Base-by-base conservation (phyloP, 495 filamentous ascomycete genomes). In the Hyaloscypha variabilis region DNA sequence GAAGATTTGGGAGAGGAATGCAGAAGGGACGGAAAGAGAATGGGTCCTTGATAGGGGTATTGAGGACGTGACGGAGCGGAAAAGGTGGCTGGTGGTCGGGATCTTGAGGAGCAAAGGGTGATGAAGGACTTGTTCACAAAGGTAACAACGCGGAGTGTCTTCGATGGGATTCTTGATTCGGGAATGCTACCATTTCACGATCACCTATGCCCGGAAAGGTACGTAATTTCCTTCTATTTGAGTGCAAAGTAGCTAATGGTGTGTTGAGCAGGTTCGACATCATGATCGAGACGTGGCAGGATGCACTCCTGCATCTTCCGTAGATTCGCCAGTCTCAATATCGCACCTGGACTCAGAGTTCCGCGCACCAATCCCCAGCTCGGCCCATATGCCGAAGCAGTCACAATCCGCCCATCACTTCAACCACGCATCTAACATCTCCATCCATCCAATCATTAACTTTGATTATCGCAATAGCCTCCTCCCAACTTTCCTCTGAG, bases 51-150 rank as follows among this genome's bases (percentile, higher is more conserved):
- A 91, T 73, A 78, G 87, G 23, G 85, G 82, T 1, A 65, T 65
- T 6, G 94, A 96, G 75, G 86, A 91, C 58, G 75, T 83, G 1
- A 83, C 81, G 34, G 88, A 87, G 70, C 77, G 88, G 74, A 91
- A 88, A 74, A 82, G 85, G 62, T 97, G 93, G 94, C 78, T 94
- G 62, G 89, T 88, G n/a, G 74, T 95, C 71, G 89, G 85, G 3
- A 77, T 89, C 34, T 71, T 96, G 69, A 85, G 79, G 60, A 64
- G 54, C n/a, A 62, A 56, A 19, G 53, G 3, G 23, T 21, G 68
- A 60, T 30, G 60, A 67, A 26, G 34, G 49, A 64, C 10, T 25
- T 42, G 14, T 19, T 17, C 6, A 46, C 11, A 46, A 19, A 46
- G 39, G 13, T 6, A 36, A 36, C 5, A 5, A 36, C 5, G 13